Conservation (phyloP, 2,329 filamentous ascomycete species). For the Xylaria sp. region DNA sequence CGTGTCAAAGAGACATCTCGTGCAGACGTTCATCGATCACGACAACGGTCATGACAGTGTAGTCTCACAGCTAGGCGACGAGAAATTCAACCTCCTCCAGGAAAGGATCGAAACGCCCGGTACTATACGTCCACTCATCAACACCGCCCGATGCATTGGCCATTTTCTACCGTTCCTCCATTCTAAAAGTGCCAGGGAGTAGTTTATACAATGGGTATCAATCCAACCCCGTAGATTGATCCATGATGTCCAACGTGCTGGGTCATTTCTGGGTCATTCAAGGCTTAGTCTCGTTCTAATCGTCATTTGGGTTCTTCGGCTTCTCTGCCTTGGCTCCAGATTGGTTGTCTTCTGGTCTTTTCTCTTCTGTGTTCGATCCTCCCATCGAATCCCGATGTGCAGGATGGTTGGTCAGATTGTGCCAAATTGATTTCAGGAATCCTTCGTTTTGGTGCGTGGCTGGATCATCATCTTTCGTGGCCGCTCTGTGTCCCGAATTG, state of each 20-base stretch:
- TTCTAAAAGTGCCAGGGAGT: slow-evolving; percentile 25
- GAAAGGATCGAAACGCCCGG: slow-evolving; percentile 24
- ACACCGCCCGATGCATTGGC: slow-evolving; percentile 36
- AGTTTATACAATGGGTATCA: slow-evolving; percentile 18
- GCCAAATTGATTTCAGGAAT: slow-evolving; percentile 92
- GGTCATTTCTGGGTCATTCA: slow-evolving; percentile 30
- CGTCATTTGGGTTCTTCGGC: slow-evolving; percentile 14
- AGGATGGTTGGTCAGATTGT: slow-evolving; percentile 82
- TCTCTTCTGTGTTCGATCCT: slow-evolving; percentile 30
- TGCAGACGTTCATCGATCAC: slow-evolving; percentile 18
- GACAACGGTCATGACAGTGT: slow-evolving; percentile 3
- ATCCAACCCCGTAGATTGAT: slow-evolving; percentile 35
- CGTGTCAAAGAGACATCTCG: slow-evolving; percentile 7
- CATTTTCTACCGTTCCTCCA: slow-evolving; percentile 30
- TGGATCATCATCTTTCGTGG: slow-evolving; percentile 45
- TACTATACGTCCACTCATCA: slow-evolving; percentile 30
- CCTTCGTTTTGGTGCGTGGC: slow-evolving; percentile 77
- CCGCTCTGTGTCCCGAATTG: slow-evolving; percentile 23
- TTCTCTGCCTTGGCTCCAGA: slow-evolving; percentile 35
- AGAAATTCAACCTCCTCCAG: slow-evolving; percentile 14
- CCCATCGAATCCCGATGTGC: slow-evolving; percentile 52
- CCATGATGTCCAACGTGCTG: slow-evolving; percentile 38
- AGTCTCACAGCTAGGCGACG: neutral
- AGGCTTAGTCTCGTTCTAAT: slow-evolving; percentile 29
- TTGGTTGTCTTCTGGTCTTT: slow-evolving; percentile 17